Percentiles rank a stretch among this genome's conserved stretches.
Conservation (phyloP, 179 eudicot genomes). For the Patellifolia procumbens region DNA sequence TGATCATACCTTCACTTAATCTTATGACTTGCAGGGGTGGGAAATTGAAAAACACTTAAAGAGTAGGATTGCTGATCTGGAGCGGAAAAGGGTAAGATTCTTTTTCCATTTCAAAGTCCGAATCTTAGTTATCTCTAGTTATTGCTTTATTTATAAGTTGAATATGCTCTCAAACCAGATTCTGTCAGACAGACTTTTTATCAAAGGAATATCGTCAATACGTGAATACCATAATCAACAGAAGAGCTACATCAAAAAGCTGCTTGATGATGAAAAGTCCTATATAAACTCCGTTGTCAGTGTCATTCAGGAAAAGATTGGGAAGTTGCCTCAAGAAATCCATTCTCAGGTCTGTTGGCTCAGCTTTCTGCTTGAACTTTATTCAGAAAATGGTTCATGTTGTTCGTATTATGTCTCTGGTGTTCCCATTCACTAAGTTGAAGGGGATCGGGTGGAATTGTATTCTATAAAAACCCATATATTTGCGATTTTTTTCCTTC, state of each 20-base stretch:
- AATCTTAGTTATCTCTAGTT: background rate
- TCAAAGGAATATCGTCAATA: slow-evolving; percentile 56
- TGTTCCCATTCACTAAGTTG: background rate
- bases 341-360: slow-evolving; percentile 42
- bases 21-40: slow-evolving; percentile 57
- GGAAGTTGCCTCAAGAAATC: slow-evolving; percentile 42
- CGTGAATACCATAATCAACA: slow-evolving; percentile 58
- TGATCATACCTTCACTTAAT: slow-evolving; percentile 9
- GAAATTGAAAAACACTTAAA: slow-evolving; percentile 86
- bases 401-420: background rate
- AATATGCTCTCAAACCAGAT: slow-evolving; percentile 44
- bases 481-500: background rate
- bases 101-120: slow-evolving; percentile 2
- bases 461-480: background rate
- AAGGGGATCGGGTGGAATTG: background rate
- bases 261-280: slow-evolving; percentile 62
- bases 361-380: slow-evolving; percentile 16
- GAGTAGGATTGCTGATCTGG: slow-evolving; percentile 56
- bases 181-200: slow-evolving; percentile 46
- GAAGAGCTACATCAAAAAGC: slow-evolving; percentile 42
- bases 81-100: slow-evolving; percentile 64
- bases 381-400: slow-evolving; percentile 4
- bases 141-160: slow-evolving; percentile 29
- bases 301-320: slow-evolving; percentile 53
- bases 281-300: slow-evolving; percentile 49